Base-by-base conservation (phyloP, 2,329 filamentous ascomycete species). In the Cylindrodendrum hubeiense region DNA sequence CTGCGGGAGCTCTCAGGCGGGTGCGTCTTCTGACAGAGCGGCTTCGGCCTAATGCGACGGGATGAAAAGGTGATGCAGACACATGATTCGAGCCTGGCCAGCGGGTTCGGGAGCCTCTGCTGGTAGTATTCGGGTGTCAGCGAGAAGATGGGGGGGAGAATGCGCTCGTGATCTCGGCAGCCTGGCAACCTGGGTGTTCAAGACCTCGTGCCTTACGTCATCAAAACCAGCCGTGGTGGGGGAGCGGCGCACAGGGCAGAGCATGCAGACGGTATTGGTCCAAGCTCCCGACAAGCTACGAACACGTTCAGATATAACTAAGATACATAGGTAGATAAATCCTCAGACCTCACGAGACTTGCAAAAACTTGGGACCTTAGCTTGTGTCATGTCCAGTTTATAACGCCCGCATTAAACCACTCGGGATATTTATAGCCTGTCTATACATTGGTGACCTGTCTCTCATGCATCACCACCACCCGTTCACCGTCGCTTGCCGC, bases 21-120 rank as follows among this genome's bases (percentile, higher is more conserved):
- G 58, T 60, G 62, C 66, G 75, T 78, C 76, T 76, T 74, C 74
- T 78, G 76, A 78, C 69, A 63, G 66, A 68, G 64, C 60, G 60
- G 66, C 37, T 59, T 57, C 59, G 54, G 67, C 65, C 69, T 67
- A 69, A 64, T 72, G 70, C 51, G 26, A 44, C 51, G 53, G 62
- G 68, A 65, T 71, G 47, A 28, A 56, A 65, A 55, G 47, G 49
- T 71, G 72, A 72, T 69, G 30, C 50, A 33, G 49, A 67, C 72
- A 68, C 72, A 75, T 74, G 72, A 75, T 71, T 69, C 51, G 21
- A 37, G 46, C 44, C 22, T n/a, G 33, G 41, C 34, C 51, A 59
- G 59, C 59, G 37, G 39, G 52, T 60, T 33, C 24, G 34, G 52
- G 30, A 49, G 28, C n/a, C 13, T 56, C 26, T 53, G 33, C 52